A percentile compares a stretch with the other conserved stretches of the same genome.
phyloP scores from a whole-genome alignment of 2,329 filamentous ascomycete species.

The Cladorrhinum sp. region DNA sequence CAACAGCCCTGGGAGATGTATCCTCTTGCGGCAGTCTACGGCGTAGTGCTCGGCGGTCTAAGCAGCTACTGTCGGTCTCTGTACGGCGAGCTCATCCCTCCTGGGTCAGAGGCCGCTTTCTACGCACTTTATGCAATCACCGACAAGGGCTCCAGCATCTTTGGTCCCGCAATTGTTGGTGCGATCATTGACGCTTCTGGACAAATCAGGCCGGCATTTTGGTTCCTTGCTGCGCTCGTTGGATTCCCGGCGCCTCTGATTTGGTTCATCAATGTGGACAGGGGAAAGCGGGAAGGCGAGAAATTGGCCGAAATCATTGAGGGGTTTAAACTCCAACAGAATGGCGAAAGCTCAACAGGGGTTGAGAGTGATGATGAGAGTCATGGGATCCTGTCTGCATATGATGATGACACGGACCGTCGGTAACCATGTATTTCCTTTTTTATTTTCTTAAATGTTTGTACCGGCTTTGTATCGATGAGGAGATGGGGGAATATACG shows the following conservation, averaged over 20 bases:
- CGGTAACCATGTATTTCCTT: not conserved
- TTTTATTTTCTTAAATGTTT: not conserved
- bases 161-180: slow-evolving; percentile 91
- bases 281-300: slow-evolving; percentile 67
- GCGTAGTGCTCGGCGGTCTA: slow-evolving; percentile 88
- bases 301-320: slow-evolving; percentile 60
- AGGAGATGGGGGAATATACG: not conserved
- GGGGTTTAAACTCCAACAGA: slow-evolving; percentile 40
- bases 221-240: slow-evolving; percentile 84
- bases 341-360: slow-evolving; percentile 12
- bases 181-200: slow-evolving; percentile 83
- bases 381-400: slow-evolving; percentile 35
- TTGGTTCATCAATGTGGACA: slow-evolving; percentile 78
- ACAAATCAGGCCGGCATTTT: slow-evolving; percentile 82
- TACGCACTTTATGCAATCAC: slow-evolving; percentile 97
- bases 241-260: slow-evolving; percentile 81
- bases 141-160: slow-evolving; percentile 91
- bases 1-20: slow-evolving; percentile 98
- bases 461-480: not conserved
- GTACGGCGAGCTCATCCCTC: slow-evolving; percentile 90
- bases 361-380: slow-evolving; percentile 29
- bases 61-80: slow-evolving; percentile 89
- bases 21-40: slow-evolving; percentile 83
- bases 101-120: slow-evolving; percentile 91
- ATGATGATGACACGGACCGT: slow-evolving; percentile 32